Evolutionary conservation across 2,329 filamentous ascomycete genomes (phyloP).

Genomic region (Coniella lustricola): DNA sequence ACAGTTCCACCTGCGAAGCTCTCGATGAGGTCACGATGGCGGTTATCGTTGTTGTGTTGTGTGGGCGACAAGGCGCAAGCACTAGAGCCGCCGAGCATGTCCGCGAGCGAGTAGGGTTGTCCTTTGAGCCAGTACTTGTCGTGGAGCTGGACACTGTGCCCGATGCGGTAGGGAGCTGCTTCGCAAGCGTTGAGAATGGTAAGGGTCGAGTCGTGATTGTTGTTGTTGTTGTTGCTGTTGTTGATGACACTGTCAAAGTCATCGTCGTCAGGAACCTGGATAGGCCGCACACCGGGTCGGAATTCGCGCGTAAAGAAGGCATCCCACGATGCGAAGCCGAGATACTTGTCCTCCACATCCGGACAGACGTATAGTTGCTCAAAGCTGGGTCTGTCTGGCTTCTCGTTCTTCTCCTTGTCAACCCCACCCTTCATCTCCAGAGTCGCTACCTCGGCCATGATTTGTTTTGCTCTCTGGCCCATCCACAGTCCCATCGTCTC

Average conservation of each 20-base stretch:
- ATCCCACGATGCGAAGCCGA: conserved; percentile 53
- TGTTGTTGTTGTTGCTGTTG: too few relatives aligned
- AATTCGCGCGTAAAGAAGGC: conserved; percentile 53
- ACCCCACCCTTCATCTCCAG: not conserved
- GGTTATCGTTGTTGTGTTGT: conserved; percentile 26
- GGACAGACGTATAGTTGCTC: not conserved
- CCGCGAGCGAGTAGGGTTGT: conserved; percentile 48
- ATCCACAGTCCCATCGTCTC: not conserved
- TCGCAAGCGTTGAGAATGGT: conserved; percentile 53
- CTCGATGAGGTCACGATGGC: conserved; percentile 33
- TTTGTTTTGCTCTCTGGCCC: not conserved
- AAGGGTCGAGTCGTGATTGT: conserved; percentile 35
- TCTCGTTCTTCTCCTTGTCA: too few relatives aligned
- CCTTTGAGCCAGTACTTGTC: conserved; percentile 55
- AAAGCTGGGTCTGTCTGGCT: too few relatives aligned
- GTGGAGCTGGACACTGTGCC: conserved; percentile 34
- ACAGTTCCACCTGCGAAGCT: conserved; percentile 49
- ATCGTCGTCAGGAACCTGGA: conserved; percentile 26
- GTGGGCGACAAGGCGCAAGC: too few relatives aligned
- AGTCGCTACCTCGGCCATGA: not conserved
- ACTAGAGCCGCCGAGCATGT: conserved; percentile 36
- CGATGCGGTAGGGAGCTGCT: conserved; percentile 41
- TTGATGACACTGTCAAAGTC: not conserved
- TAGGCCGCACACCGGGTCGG: conserved; percentile 38
- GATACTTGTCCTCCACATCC: conserved; percentile 35